Conservation (phyloP, 352 stramenopile genomes). For the Globisporangium canariense region DNA sequence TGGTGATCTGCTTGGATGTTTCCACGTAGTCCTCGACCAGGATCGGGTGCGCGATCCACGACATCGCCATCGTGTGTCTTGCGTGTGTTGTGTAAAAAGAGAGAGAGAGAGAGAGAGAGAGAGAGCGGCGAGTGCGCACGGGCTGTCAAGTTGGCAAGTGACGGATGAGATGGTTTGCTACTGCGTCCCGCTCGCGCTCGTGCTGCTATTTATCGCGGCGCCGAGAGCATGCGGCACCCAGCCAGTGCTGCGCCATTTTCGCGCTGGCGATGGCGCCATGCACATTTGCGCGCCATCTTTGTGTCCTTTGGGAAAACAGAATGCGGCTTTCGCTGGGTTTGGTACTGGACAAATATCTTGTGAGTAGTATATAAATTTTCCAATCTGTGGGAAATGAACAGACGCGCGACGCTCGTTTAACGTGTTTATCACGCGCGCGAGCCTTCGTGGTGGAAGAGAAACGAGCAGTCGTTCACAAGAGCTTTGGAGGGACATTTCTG, state of each 20-base stretch:
- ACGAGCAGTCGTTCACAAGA: not conserved
- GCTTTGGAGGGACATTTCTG: not conserved
- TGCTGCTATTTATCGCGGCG: not conserved
- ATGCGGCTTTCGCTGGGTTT: not conserved
- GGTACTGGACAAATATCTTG: not conserved
- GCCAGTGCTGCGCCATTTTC: not conserved
- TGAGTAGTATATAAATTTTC: not conserved
- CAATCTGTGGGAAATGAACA: not conserved
- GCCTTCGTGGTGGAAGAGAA: not conserved
- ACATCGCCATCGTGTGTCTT: conserved; percentile 24
- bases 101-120: too few species aligned
- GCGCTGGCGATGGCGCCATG: not conserved
- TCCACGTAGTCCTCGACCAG: conserved; percentile 32
- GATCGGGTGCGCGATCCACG: conserved; percentile 29
- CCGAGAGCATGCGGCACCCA: not conserved
- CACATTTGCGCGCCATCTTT: not conserved
- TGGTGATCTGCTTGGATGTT: conserved; percentile 57
- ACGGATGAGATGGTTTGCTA: not conserved
- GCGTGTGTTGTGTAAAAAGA: not conserved
- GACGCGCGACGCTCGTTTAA: not conserved
- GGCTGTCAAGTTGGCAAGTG: conserved; percentile 12
- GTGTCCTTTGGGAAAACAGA: not conserved
- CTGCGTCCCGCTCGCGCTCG: too few species aligned
- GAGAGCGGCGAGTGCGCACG: not conserved
- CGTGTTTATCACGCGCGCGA: not conserved